Evolutionary conservation across 305 asterid genomes (phyloP).

Genomic region (Solanum chacoense): DNA sequence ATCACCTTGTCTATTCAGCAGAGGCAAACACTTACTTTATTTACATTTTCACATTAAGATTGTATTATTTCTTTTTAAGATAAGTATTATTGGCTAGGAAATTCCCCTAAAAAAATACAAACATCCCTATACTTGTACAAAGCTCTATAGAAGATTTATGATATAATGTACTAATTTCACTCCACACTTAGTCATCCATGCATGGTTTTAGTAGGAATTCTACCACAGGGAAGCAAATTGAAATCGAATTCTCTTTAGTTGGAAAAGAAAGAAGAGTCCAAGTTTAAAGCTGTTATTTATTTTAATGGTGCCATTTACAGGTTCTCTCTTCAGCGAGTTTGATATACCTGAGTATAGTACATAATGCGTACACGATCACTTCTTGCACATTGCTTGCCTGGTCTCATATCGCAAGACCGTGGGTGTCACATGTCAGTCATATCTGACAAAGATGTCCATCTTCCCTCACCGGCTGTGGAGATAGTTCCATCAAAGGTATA

Average conservation of each 20-base stretch:
- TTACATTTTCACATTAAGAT: background rate
- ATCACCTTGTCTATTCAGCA: background rate
- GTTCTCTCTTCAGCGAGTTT: background rate
- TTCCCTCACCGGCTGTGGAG: constrained; percentile 29
- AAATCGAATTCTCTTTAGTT: background rate
- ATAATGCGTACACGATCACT: constrained; percentile 27
- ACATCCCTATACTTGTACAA: background rate
- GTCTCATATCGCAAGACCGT: constrained; percentile 19
- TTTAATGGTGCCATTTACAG: background rate
- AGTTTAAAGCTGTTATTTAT: background rate
- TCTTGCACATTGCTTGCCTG: constrained; percentile 30
- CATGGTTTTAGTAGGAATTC: background rate
- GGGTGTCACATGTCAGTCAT: constrained; percentile 15
- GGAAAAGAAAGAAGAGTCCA: background rate
- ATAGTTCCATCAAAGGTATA: constrained; percentile 26
- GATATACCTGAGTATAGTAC: background rate
- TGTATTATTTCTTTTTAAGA: background rate
- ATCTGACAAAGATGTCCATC: constrained; percentile 20
- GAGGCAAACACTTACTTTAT: background rate
- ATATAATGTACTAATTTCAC: background rate
- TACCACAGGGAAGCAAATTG: background rate
- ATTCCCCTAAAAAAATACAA: background rate
- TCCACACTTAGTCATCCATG: background rate
- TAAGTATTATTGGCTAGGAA: background rate
- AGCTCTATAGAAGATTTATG: background rate